These are phyloP conservation scores for Luffa acutangula DNA, from an alignment of 306 rosid genomes.

Conservation along the genomic window DNA sequence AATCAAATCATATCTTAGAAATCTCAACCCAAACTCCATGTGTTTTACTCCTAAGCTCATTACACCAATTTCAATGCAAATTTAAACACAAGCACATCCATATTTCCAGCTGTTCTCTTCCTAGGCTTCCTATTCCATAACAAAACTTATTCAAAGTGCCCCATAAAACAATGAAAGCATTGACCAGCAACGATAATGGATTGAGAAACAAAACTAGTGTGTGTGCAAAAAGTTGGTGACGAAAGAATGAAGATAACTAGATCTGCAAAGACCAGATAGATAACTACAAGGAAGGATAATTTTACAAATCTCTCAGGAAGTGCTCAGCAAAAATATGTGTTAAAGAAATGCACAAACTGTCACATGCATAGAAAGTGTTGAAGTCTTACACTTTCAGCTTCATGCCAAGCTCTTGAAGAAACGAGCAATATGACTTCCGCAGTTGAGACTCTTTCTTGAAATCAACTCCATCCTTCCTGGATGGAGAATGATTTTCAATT, in stretches of 20 bases:
- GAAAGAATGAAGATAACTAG: background rate
- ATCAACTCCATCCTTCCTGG: conserved; percentile 39
- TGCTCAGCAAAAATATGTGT: background rate
- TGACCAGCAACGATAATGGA: background rate
- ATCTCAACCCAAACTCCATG: background rate
- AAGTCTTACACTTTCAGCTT: conserved; percentile 37
- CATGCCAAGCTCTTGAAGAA: conserved; percentile 36
- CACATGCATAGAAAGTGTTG: background rate
- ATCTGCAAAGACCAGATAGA: background rate
- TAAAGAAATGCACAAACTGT: background rate
- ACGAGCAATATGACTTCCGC: conserved; percentile 35
- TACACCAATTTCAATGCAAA: background rate
- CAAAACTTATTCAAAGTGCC: background rate
- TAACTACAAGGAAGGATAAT: background rate
- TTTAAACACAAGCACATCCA: background rate
- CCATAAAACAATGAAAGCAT: background rate
- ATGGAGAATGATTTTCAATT: conserved; percentile 33
- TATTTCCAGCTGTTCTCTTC: conserved; percentile 1
- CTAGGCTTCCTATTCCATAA: background rate
- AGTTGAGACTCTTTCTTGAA: conserved; percentile 23
- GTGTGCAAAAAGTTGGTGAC: background rate
- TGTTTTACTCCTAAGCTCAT: background rate
- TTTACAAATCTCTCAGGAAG: background rate
- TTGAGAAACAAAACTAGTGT: background rate
- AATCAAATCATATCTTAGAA: background rate